Conservation (phyloP, 2,329 filamentous ascomycete species). For the Aspergillus carbonarius region DNA sequence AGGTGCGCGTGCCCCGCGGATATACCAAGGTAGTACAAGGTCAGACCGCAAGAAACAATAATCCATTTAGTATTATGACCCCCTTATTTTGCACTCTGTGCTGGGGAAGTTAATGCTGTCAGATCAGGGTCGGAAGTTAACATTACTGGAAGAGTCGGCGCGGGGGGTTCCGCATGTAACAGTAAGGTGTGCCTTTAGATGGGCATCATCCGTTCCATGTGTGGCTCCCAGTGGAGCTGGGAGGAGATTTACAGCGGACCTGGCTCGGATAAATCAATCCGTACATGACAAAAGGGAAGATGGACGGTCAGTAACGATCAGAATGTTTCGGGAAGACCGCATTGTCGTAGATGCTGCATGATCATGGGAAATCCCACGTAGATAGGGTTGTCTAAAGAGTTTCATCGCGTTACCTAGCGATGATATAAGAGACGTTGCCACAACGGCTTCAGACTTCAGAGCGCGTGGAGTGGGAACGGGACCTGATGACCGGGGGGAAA, state of each 20-base stretch:
- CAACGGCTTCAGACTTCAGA: neutral
- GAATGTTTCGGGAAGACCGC: neutral
- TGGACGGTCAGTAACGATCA: neutral
- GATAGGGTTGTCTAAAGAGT: neutral
- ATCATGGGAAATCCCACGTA: too few relatives aligned
- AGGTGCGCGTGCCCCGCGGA: neutral
- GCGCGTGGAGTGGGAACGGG: neutral
- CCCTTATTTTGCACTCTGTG: constrained; percentile 1
- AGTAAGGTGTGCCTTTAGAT: constrained; percentile 11
- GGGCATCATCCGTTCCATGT: constrained; percentile 16
- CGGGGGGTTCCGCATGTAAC: constrained; percentile 14
- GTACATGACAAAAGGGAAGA: neutral
- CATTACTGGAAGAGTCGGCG: constrained; percentile 10
- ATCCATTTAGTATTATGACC: neutral
- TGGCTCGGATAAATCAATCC: constrained; percentile 21
- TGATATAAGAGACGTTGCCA: constrained; percentile 14
- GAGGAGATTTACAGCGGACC: constrained; percentile 15
- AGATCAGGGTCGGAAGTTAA: constrained; percentile 9
- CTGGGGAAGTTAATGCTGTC: neutral
- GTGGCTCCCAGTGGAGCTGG: constrained; percentile 16
- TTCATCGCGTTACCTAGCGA: neutral
- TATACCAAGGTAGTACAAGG: neutral
- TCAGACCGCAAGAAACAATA: neutral
- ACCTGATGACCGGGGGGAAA: neutral
- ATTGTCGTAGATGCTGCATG: neutral